Percentiles rank a stretch among this genome's conserved stretches.
phyloP scores from a whole-genome alignment of 768 basidiomycete species.

The Rhizopogon vinicolor region DNA sequence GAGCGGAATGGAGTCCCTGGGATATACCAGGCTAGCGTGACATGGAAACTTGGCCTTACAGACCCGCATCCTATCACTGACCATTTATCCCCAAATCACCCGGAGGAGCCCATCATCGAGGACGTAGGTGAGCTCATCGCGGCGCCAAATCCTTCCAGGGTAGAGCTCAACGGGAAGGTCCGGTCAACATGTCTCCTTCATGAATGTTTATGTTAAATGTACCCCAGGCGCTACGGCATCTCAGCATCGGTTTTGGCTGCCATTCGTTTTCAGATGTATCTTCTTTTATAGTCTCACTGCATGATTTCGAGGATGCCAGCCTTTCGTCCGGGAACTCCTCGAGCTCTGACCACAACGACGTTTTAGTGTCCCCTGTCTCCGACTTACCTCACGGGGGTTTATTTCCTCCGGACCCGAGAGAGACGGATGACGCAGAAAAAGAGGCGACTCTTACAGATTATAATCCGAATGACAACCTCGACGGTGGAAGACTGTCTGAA shows the following conservation, averaged over 20 bases:
- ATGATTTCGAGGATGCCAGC: not conserved
- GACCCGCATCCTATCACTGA: not conserved
- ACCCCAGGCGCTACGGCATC: not conserved
- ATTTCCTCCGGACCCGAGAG: not conserved
- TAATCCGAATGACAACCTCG: not conserved
- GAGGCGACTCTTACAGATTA: not conserved
- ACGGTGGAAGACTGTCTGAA: not conserved
- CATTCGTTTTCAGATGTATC: not conserved
- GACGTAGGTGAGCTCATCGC: not conserved
- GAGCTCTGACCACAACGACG: not conserved
- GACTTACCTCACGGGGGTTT: not conserved
- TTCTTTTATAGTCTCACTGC: not conserved
- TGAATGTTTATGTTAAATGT: not conserved
- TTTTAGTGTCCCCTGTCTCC: not conserved
- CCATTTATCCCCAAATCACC: not conserved
- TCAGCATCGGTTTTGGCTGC: not conserved
- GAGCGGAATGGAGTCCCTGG: not conserved
- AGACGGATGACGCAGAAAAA: not conserved
- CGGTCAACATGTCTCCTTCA: not conserved
- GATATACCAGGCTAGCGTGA: not conserved
- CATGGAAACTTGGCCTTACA: not conserved
- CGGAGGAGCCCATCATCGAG: not conserved
- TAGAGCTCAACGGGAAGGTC: not conserved
- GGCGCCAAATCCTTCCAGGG: not conserved
- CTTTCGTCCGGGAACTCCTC: not conserved